A percentile compares a stretch with the other conserved stretches of the same genome.
phyloP scores from a whole-genome alignment of 768 basidiomycete genomes.

The Psilocybe subaeruginosa region DNA sequence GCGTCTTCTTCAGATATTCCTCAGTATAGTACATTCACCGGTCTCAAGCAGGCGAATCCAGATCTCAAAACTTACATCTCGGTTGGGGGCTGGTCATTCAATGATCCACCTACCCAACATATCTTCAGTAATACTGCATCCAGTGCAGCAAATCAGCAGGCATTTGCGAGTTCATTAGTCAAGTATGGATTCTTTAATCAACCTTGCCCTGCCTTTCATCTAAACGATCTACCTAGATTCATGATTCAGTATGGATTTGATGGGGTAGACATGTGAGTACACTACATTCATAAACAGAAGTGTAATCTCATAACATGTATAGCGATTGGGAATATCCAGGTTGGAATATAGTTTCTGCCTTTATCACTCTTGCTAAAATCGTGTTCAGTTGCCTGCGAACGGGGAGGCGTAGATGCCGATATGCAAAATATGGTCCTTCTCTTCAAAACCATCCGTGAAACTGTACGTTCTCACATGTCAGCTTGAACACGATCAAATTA shows the following conservation, averaged over 20 bases:
- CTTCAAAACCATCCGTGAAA: conserved; percentile 2
- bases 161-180: conserved; percentile 22
- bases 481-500: neutral
- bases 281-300: neutral
- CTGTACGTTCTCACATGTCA: neutral
- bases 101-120: conserved; percentile 24
- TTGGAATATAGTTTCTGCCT: neutral
- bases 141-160: conserved; percentile 14
- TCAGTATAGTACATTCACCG: conserved; percentile 16
- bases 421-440: conserved; percentile 3
- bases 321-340: conserved; percentile 8
- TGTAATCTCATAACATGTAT: conserved; percentile 1
- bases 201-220: conserved; percentile 4
- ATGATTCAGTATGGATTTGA: conserved; percentile 22
- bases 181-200: neutral
- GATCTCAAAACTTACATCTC: neutral
- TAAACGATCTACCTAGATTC: conserved; percentile 24
- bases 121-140: conserved; percentile 25
- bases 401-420: conserved; percentile 8
- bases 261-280: neutral
- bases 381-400: conserved; percentile 5
- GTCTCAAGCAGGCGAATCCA: neutral
- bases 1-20: conserved; percentile 22
- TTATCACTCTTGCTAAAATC: neutral
- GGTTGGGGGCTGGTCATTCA: conserved; percentile 29